These are phyloP conservation scores for Solanum bukasovii DNA, from an alignment of 257 asterid genomes.

Conservation along the genomic window DNA sequence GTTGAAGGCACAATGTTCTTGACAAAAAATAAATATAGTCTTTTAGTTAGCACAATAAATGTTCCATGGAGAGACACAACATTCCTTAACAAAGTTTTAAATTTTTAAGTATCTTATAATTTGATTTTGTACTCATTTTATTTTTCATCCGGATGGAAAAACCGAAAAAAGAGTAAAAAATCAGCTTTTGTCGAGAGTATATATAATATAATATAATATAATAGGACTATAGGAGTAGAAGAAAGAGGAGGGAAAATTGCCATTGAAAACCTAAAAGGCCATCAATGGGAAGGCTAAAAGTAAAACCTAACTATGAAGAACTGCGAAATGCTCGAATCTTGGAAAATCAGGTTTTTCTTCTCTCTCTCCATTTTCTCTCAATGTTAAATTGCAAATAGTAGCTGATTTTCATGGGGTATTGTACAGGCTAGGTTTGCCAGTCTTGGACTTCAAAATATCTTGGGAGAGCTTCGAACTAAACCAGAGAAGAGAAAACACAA, in stretches of 20 bases:
- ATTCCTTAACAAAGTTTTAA: too few relatives aligned
- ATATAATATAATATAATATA: neutral
- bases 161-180: neutral
- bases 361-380: neutral
- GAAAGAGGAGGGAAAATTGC: neutral
- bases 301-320: conserved; percentile 48
- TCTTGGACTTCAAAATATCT: conserved; percentile 1
- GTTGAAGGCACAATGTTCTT: too few relatives aligned
- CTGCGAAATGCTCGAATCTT: conserved; percentile 39
- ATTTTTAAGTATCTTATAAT: too few relatives aligned
- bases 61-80: too few relatives aligned
- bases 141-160: too few relatives aligned
- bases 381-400: neutral
- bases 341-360: conserved; percentile 6
- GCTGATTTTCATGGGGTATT: neutral
- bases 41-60: too few relatives aligned
- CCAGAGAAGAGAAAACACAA: neutral
- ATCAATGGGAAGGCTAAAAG: conserved; percentile 41
- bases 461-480: neutral
- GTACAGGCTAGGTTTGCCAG: neutral
- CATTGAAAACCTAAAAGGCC: neutral
- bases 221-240: neutral
- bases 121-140: too few relatives aligned
- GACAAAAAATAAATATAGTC: too few relatives aligned
- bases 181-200: neutral